phyloP scores from a whole-genome alignment of 352 stramenopile species.

The Thraustotheca clavata region DNA sequence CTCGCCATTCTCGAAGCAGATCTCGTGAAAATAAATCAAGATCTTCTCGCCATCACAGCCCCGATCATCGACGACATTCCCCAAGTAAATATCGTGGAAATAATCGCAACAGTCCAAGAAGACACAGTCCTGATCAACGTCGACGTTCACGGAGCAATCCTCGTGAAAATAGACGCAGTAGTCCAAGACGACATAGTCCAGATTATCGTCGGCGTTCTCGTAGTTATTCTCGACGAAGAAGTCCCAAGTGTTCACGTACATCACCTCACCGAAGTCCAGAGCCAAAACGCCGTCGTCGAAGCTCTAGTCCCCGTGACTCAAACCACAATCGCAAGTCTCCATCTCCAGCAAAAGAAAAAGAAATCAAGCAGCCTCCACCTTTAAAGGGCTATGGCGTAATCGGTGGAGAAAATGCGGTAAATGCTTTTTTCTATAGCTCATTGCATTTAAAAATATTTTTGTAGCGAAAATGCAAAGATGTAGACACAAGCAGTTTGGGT shows the following conservation, averaged over 20 bases:
- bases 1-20: too few species aligned
- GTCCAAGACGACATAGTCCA: too few species aligned
- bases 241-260: neutral
- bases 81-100: neutral
- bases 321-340: neutral
- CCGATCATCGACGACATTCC: neutral
- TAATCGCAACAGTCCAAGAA: too few species aligned
- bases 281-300: neutral
- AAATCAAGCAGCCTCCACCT: neutral
- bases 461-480: conserved; percentile 51
- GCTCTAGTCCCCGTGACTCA: neutral
- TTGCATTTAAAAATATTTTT: too few species aligned
- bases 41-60: neutral
- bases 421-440: neutral
- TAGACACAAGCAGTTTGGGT: conserved; percentile 69
- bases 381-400: conserved; percentile 36
- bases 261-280: neutral
- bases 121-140: too few species aligned
- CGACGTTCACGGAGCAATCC: too few species aligned
- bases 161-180: too few species aligned
- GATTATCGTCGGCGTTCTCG: neutral
- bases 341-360: conserved; percentile 2
- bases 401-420: conserved; percentile 39
- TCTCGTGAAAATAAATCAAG: too few species aligned
- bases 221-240: neutral